Evolutionary conservation across 768 basidiomycete species (phyloP).

Genomic region (Tremella yokohamensis): DNA sequence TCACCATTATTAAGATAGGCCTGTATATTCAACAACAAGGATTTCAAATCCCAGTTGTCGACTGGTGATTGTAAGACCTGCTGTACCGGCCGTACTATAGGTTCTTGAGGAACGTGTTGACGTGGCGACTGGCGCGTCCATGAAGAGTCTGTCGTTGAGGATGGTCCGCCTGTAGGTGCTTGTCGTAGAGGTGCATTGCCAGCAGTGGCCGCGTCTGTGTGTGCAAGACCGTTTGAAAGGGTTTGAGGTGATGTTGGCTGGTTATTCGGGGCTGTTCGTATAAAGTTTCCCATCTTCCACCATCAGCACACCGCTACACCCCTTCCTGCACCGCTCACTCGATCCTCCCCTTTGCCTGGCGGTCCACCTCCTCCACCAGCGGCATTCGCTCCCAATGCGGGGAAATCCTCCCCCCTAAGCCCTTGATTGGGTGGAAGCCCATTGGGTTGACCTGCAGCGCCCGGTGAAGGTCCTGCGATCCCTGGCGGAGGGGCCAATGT

Average conservation of each 20-base stretch:
- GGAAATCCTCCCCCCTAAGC: constrained; percentile 40
- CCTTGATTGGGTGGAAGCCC: constrained; percentile 18
- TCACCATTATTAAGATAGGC: constrained; percentile 66
- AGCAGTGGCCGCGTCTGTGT: constrained; percentile 38
- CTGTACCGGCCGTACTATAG: constrained; percentile 63
- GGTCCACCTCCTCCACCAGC: background rate
- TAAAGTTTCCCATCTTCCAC: constrained; percentile 29
- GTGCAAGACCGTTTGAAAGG: constrained; percentile 17
- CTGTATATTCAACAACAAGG: constrained; percentile 72
- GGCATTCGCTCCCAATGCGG: constrained; percentile 29
- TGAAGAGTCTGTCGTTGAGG: constrained; percentile 23
- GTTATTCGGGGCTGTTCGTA: constrained; percentile 21
- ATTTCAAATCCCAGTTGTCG: constrained; percentile 89
- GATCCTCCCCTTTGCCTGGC: constrained; percentile 5
- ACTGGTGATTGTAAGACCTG: constrained; percentile 89
- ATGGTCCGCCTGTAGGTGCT: constrained; percentile 31
- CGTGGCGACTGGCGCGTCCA: constrained; percentile 23
- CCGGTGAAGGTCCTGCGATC: constrained; percentile 25
- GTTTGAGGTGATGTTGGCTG: constrained; percentile 26
- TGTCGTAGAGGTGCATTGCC: constrained; percentile 20
- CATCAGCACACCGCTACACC: constrained; percentile 4
- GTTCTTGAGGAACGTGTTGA: constrained; percentile 16
- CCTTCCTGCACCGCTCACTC: background rate
- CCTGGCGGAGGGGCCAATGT: constrained; percentile 36
- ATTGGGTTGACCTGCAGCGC: constrained; percentile 21